These are phyloP conservation scores for Fusarium metavorans DNA, from an alignment of 2,329 filamentous ascomycete species.

Conservation along the genomic window DNA sequence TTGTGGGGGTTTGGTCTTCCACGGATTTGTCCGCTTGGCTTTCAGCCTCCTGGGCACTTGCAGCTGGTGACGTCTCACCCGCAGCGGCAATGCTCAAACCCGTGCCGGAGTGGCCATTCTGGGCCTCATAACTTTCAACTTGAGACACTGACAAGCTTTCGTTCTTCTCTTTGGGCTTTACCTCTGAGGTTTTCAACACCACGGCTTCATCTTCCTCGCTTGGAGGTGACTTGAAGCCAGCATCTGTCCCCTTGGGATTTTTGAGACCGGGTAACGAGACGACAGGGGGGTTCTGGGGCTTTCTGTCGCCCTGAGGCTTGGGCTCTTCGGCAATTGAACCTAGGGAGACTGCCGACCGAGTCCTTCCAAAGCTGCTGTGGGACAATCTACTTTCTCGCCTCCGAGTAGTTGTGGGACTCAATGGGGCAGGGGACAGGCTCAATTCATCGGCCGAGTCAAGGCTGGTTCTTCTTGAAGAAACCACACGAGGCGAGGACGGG, in stretches of 20 bases:
- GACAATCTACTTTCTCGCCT: constrained; percentile 50
- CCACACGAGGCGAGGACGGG: constrained; percentile 52
- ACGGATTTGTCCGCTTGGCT: constrained; percentile 1
- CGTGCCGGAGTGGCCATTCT: constrained; percentile 7
- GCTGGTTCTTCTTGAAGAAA: constrained; percentile 49
- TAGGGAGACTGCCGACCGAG: constrained; percentile 56
- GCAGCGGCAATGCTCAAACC: background rate
- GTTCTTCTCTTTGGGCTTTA: constrained; percentile 28
- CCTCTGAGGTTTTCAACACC: constrained; percentile 46
- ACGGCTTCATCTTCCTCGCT: constrained; percentile 58
- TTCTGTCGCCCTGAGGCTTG: constrained; percentile 35
- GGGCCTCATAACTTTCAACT: constrained; percentile 25
- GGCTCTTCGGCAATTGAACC: constrained; percentile 61
- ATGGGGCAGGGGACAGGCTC: constrained; percentile 48
- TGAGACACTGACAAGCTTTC: constrained; percentile 24
- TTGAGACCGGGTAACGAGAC: constrained; percentile 41
- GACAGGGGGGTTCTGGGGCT: constrained; percentile 22
- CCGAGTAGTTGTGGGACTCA: constrained; percentile 50
- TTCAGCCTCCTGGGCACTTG: constrained; percentile 1
- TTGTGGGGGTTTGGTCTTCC: background rate
- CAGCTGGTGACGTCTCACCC: background rate
- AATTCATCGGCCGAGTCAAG: constrained; percentile 54
- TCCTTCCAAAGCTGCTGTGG: constrained; percentile 50
- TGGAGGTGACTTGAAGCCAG: constrained; percentile 35
- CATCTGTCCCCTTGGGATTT: constrained; percentile 27